Evolutionary conservation across 2,329 filamentous ascomycete genomes (phyloP).

Genomic region (Monilinia laxa): DNA sequence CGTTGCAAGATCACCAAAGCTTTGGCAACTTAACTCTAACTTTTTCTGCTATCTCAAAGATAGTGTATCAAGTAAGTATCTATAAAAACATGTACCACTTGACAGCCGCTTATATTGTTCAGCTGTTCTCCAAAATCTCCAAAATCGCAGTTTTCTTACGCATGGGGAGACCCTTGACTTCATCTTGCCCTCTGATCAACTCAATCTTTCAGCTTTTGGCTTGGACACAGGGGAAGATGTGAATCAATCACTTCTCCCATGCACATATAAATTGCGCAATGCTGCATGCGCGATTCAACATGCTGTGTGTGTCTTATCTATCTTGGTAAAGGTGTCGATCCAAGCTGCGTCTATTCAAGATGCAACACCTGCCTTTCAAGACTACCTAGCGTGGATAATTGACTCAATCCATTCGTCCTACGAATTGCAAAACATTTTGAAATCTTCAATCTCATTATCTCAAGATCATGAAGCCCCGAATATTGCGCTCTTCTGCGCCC

Average conservation of each 20-base stretch:
- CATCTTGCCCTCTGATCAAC: conserved; percentile 30
- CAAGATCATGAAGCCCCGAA: conserved; percentile 24
- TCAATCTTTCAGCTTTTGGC: conserved; percentile 26
- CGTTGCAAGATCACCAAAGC: conserved; percentile 45
- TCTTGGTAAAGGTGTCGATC: conserved; percentile 37
- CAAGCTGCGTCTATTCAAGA: conserved; percentile 33
- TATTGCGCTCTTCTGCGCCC: conserved; percentile 29
- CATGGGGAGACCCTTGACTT: conserved; percentile 26
- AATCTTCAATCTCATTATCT: conserved; percentile 22
- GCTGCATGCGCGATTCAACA: conserved; percentile 34
- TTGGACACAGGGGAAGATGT: conserved; percentile 16
- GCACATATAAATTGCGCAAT: conserved; percentile 35
- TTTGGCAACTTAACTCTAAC: conserved; percentile 51
- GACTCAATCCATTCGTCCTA: conserved; percentile 36
- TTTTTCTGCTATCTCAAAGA: conserved; percentile 52
- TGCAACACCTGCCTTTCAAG: conserved; percentile 38
- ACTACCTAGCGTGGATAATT: conserved; percentile 40
- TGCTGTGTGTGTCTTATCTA: conserved; percentile 33
- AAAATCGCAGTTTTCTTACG: conserved; percentile 28
- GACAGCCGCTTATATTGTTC: conserved; percentile 23
- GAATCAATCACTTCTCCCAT: conserved; percentile 21
- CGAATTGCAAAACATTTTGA: conserved; percentile 31
- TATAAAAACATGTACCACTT: not conserved
- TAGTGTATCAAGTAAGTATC: conserved; percentile 36
- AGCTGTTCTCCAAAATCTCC: conserved; percentile 35